These are phyloP conservation scores for Colletotrichum liriopes DNA, from an alignment of 2,329 filamentous ascomycete species.

Conservation along the genomic window DNA sequence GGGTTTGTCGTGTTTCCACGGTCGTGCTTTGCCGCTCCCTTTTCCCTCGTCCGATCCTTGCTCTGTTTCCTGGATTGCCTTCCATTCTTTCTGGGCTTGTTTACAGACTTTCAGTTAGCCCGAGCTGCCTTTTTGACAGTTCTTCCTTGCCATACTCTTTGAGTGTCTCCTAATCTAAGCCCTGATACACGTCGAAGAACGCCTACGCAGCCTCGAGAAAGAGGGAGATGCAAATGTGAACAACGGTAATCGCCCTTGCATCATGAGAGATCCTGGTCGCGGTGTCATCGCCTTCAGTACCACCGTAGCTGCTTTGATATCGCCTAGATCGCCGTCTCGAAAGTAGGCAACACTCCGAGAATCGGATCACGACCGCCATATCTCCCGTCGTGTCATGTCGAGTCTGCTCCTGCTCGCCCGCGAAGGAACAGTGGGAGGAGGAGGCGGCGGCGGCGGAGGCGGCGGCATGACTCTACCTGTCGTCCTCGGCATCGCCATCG, in stretches of 20 bases:
- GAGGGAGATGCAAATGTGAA: background rate
- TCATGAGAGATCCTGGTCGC: slow-evolving; percentile 17
- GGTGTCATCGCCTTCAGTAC: slow-evolving; percentile 4
- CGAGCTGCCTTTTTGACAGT: background rate
- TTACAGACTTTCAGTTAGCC: slow-evolving; percentile 2
- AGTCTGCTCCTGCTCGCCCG: slow-evolving; percentile 16
- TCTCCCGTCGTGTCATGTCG: background rate
- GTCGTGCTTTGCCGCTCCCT: background rate
- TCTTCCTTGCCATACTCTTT: background rate
- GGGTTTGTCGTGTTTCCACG: background rate
- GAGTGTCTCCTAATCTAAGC: background rate
- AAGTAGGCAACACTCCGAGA: background rate
- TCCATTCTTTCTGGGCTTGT: slow-evolving; percentile 24
- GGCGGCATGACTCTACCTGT: slow-evolving; percentile 51
- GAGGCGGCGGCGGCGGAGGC: slow-evolving; percentile 7
- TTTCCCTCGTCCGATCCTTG: background rate
- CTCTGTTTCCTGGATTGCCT: slow-evolving; percentile 1
- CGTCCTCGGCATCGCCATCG: slow-evolving; percentile 63
- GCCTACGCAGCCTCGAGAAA: background rate
- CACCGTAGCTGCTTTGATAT: background rate
- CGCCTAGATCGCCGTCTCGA: background rate
- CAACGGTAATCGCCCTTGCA: background rate
- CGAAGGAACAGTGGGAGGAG: background rate
- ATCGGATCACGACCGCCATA: background rate
- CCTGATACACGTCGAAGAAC: background rate